Evolutionary conservation across 306 rosid species (phyloP), one percentile per base, ranked within the genome.

Genomic region (Vicia sativa): DNA sequence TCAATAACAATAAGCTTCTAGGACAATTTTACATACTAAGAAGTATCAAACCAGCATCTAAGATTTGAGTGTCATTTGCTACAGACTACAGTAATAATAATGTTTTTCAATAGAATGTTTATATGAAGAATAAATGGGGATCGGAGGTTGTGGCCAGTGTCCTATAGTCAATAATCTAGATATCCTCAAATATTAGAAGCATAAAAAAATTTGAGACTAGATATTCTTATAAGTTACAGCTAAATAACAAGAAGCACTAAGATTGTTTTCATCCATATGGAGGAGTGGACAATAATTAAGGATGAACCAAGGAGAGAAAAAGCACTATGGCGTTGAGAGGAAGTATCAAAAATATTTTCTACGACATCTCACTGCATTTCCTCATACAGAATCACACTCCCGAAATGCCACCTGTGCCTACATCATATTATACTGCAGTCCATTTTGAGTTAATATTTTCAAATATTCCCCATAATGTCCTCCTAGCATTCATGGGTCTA

Each of bases 21-120:
- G 38, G 52, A 45, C 23, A 75, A 28, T 11, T 34, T 28, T 70
- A 15, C 0, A 48, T 48, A 15, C 54, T 46, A 46, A 46, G 54
- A 2, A 48, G 25, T 48, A 52, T 0, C 1, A 2, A 11, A 52
- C 29, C n/a, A 52, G 58, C 7, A 23, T 50, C 58, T 52, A 52
- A 21, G 29, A 28, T 52, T 52, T 5, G 29, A 52, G 7, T 19
- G 29, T 3, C 58, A 21, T 21, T 52, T 52, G 34, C 58, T 21
- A n/a, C n/a, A n/a, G n/a, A n/a, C n/a, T n/a, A 52, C 14, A 52
- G 37, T 6, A 25, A 26, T 13, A 54, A n/a, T 26, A 12, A 25
- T 54, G 38, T 11, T 54, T 26, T 54, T 28, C 19, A 55, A 25
- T 12, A 54, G 16, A 53, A 54, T 1, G 10, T 26, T 25, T 12